A percentile compares a stretch with the other conserved stretches of the same genome.
Evolutionary conservation across 371 early-diverging fungal species (phyloP).

Genomic region (Zancudomyces culisetae): DNA sequence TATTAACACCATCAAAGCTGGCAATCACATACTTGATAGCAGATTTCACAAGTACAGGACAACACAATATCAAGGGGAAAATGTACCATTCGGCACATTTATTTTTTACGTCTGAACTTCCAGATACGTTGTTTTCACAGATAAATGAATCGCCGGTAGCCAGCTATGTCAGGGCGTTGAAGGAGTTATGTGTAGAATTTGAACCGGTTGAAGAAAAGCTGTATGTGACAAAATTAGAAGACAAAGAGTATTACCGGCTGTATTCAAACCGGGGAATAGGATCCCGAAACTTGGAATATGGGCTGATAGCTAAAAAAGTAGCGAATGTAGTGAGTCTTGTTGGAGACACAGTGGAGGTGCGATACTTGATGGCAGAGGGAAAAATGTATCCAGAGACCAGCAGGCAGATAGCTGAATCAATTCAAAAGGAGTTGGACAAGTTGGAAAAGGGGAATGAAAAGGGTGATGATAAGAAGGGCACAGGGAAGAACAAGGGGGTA

Average conservation of each 20-base stretch:
- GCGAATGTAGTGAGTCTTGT: conserved; percentile 53
- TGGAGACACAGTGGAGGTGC: conserved; percentile 68
- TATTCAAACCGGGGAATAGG: conserved; percentile 10
- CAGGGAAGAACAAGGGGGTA: conserved; percentile 5
- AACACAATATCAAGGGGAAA: conserved; percentile 11
- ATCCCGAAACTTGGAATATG: conserved; percentile 38
- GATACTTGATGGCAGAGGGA: too few species aligned
- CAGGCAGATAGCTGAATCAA: conserved; percentile 36
- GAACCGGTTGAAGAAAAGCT: conserved; percentile 18
- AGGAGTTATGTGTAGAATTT: conserved; percentile 62
- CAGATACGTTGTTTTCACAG: conserved; percentile 34
- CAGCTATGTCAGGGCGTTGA: conserved; percentile 39
- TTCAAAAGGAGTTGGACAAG: conserved; percentile 57
- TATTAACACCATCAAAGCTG: conserved; percentile 65
- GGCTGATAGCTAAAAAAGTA: conserved; percentile 27
- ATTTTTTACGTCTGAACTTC: conserved; percentile 50
- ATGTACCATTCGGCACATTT: conserved; percentile 63
- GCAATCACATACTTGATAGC: conserved; percentile 58
- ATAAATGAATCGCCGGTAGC: conserved; percentile 34
- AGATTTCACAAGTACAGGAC: conserved; percentile 35
- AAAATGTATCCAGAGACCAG: too few species aligned
- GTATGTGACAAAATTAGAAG: conserved; percentile 15
- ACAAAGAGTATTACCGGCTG: conserved; percentile 19
- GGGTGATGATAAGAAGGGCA: conserved; percentile 1
- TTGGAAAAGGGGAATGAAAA: neutral